Base-by-base conservation (phyloP, 495 filamentous ascomycete genomes). In the Neurospora sublineolata region DNA sequence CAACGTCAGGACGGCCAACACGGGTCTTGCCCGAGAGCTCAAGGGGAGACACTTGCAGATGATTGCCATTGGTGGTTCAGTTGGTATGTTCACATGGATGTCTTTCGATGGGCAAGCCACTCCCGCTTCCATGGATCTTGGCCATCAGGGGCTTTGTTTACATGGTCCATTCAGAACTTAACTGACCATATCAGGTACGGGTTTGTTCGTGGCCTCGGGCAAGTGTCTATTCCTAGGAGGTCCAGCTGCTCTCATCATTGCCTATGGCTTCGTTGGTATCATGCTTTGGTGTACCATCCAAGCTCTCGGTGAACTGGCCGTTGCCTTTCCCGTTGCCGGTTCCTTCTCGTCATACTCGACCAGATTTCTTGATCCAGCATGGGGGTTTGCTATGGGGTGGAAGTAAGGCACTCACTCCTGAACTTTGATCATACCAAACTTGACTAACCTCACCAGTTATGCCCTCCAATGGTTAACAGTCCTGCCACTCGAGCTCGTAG, bases 341-440 rank as follows among this genome's bases (percentile, higher is more conserved):
- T 97, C 93, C 27, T 98, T 98, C 80, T 90, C 94, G 14, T 90
- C 93, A 41, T 97, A 93, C 80, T 97, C 94, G 20, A 97, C 93
- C 41, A 88, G 94, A 33, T 98, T 97, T 76, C 77, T 97, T 11
- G 94, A 97, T 76, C 94, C 94, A 12, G 93, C 94, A 3, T 97
- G 94, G 94, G 95, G 95, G 0, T 97, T 97, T 76, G 94, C 95
- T 64, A 97, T 97, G 93, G 95, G 95, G 37, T 97, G 94, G 94
- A 97, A 97, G 85, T 89, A 75, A 79, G 85, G 86, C 37, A 64
- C 72, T 67, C 37, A 64, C 72, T 67, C 23, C 30, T 40, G 58
- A 23, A 41, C 39, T 69, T 16, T 33, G 27, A 23, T 39, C 16
- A n/a, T 18, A 16, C 14, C 23, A 16, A 39, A 46, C 36, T 14